Conservation (phyloP, 192 early-diverging fungal species). For the Linnemannia exigua region DNA sequence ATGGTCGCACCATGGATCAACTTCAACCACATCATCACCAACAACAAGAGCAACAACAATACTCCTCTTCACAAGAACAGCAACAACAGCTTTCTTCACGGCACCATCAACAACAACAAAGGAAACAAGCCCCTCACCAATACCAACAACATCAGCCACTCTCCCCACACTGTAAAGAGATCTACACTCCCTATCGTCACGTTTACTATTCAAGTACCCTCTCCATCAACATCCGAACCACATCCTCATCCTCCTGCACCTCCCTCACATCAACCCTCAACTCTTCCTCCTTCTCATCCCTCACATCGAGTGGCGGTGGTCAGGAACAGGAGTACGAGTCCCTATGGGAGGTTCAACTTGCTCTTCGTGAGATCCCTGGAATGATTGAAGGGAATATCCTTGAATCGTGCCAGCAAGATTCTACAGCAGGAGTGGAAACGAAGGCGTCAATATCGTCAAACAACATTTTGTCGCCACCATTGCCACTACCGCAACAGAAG, state of each 20-base stretch:
- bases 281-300: background rate
- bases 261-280: background rate
- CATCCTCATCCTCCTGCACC: background rate
- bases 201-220: constrained; percentile 16
- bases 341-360: constrained; percentile 52
- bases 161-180: background rate
- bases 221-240: constrained; percentile 9
- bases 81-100: background rate
- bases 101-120: background rate
- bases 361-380: constrained; percentile 38
- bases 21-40: background rate
- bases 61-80: background rate
- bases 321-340: constrained; percentile 9
- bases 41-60: background rate
- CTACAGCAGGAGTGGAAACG: background rate
- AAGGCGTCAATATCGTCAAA: background rate
- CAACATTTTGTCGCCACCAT: background rate
- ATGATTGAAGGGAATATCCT: constrained; percentile 42
- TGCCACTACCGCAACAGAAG: background rate
- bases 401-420: constrained; percentile 7
- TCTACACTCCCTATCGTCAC: constrained; percentile 4
- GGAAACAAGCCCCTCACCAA: background rate
- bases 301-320: background rate
- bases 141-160: constrained; percentile 10
- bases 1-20: constrained; percentile 1